These are phyloP conservation scores for Neurospora tetrasperma DNA, from an alignment of 495 filamentous ascomycete genomes.

Conservation along the genomic window DNA sequence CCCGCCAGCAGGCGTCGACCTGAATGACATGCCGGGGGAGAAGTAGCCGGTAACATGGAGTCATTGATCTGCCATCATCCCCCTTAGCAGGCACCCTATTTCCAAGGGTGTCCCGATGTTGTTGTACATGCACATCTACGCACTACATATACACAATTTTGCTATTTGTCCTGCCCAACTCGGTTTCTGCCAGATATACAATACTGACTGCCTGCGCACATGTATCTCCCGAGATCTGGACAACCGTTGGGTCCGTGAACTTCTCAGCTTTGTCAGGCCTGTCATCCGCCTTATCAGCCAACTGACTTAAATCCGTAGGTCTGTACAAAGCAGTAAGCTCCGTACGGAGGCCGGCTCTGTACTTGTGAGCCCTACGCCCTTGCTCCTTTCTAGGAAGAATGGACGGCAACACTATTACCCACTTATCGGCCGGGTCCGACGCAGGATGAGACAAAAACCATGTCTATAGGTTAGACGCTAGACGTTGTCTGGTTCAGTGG, in stretches of 20 bases:
- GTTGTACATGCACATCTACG: neutral
- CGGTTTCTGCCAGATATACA: neutral
- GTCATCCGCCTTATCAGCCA: neutral
- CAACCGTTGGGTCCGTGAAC: neutral
- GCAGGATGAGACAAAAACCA: neutral
- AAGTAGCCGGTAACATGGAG: neutral
- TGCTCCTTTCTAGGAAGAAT: neutral
- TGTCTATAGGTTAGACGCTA: neutral
- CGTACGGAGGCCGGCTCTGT: neutral
- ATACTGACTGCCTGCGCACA: neutral
- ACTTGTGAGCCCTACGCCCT: neutral
- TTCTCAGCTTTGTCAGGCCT: neutral
- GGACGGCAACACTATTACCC: neutral
- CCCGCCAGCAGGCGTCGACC: neutral
- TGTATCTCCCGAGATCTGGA: neutral
- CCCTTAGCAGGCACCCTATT: neutral
- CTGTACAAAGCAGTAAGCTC: neutral
- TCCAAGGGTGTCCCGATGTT: neutral
- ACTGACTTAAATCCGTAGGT: neutral
- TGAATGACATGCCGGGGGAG: neutral
- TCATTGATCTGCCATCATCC: neutral
- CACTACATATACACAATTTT: neutral
- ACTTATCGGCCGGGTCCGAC: neutral
- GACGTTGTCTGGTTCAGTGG: neutral
- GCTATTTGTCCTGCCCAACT: neutral